phyloP scores from a whole-genome alignment of 768 basidiomycete species.

The Baorangia bicolor region DNA sequence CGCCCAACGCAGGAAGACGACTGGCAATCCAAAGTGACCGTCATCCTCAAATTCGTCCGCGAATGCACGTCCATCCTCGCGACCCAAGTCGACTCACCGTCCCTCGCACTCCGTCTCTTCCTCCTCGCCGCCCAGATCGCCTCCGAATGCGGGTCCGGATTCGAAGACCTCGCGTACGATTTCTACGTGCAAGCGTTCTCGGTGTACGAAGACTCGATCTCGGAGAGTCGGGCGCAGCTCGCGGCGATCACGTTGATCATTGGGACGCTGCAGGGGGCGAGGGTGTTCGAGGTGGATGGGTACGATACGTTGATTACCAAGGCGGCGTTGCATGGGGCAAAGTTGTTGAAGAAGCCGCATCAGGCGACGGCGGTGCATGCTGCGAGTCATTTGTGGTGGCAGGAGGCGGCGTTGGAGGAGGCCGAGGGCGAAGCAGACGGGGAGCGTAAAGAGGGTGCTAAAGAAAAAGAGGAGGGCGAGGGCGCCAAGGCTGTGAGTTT shows the following conservation, averaged over 20 bases:
- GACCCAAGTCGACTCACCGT: conserved; percentile 87
- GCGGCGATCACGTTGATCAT: conserved; percentile 98
- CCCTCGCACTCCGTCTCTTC: conserved; percentile 92
- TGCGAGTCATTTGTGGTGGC: conserved; percentile 99
- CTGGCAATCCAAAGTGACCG: conserved; percentile 82
- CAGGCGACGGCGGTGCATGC: conserved; percentile 93
- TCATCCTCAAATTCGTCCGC: conserved; percentile 91
- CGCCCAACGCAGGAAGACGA: conserved; percentile 64
- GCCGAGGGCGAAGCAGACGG: conserved; percentile 35
- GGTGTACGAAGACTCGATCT: conserved; percentile 97
- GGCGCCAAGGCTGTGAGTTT: conserved; percentile 55
- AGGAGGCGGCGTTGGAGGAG: conserved; percentile 53
- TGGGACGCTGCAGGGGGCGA: conserved; percentile 80
- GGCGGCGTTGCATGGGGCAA: conserved; percentile 95
- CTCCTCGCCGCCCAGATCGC: conserved; percentile 94
- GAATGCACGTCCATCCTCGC: conserved; percentile 92
- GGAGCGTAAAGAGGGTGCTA: conserved; percentile 21
- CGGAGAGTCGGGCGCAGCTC: conserved; percentile 91
- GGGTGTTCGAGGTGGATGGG: conserved; percentile 92
- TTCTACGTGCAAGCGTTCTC: conserved; percentile 97
- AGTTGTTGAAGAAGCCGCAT: conserved; percentile 96
- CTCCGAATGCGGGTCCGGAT: conserved; percentile 89
- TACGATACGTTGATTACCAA: conserved; percentile 98
- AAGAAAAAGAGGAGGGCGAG: conserved; percentile 42
- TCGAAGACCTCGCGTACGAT: conserved; percentile 96